Evolutionary conservation across 108 stramenopile species (phyloP).

Genomic region (Skeletonema grethae): DNA sequence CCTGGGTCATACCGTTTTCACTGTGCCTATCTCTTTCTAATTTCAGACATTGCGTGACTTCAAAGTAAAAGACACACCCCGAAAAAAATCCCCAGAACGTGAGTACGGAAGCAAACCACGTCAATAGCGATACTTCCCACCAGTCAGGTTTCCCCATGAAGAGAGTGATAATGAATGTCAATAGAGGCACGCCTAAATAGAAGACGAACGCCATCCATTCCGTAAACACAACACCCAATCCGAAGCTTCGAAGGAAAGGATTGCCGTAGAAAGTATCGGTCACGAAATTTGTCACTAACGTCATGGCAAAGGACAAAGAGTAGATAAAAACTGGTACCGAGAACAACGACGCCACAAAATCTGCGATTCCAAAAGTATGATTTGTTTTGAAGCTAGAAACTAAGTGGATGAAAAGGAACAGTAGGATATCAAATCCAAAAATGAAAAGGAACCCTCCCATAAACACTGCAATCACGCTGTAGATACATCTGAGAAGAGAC

Average conservation of each 20-base stretch:
- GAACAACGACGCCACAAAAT: constrained; percentile 18
- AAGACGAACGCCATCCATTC: constrained; percentile 49
- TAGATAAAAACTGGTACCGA: constrained; percentile 43
- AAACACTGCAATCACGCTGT: constrained; percentile 42
- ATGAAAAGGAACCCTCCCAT: constrained; percentile 47
- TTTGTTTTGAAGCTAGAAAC: background rate
- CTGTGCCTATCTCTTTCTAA: constrained; percentile 7
- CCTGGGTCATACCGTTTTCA: constrained; percentile 2
- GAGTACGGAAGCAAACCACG: constrained; percentile 43
- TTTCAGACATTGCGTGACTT: constrained; percentile 27
- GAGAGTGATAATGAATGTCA: constrained; percentile 31
- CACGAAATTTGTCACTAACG: constrained; percentile 35
- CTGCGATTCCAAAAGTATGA: constrained; percentile 3
- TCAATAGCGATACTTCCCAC: constrained; percentile 37
- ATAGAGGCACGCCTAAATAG: constrained; percentile 36
- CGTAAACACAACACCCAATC: constrained; percentile 35
- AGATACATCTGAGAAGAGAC: constrained; percentile 18
- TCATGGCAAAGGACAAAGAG: constrained; percentile 34
- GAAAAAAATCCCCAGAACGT: constrained; percentile 40
- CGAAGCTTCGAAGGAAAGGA: constrained; percentile 40
- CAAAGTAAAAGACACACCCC: constrained; percentile 30
- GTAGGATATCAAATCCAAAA: constrained; percentile 28
- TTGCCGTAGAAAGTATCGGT: constrained; percentile 41
- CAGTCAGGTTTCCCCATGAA: constrained; percentile 19
- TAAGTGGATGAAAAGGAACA: constrained; percentile 49